These are phyloP conservation scores for Aureobasidium musti DNA, from an alignment of 2,329 filamentous ascomycete species.

Conservation along the genomic window DNA sequence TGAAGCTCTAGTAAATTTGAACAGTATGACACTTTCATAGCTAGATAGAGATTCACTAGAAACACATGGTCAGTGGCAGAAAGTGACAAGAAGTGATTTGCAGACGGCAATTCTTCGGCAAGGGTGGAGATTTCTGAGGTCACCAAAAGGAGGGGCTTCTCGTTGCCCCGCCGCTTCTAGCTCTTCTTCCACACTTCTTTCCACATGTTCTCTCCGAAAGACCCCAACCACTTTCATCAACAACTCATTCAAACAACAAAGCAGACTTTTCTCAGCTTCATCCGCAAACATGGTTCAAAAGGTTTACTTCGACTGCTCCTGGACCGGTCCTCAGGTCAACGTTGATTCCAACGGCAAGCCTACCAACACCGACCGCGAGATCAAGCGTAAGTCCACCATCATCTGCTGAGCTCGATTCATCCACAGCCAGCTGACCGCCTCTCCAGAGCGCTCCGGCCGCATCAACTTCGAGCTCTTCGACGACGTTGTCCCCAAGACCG, in stretches of 20 bases:
- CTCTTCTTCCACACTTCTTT: conserved; percentile 8
- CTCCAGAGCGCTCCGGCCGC: conserved; percentile 68
- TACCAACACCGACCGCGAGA: conserved; percentile 44
- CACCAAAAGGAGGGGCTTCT: background rate
- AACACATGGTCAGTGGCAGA: background rate
- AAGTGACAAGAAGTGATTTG: background rate
- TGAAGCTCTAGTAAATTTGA: background rate
- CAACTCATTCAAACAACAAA: conserved; percentile 28
- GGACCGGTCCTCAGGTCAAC: conserved; percentile 71
- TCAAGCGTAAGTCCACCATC: conserved; percentile 59
- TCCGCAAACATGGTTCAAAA: conserved; percentile 73
- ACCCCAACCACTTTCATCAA: conserved; percentile 34
- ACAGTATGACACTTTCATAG: background rate
- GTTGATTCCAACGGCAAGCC: conserved; percentile 58
- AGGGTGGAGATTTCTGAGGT: conserved; percentile 11
- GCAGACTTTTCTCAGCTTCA: conserved; percentile 62
- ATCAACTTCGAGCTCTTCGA: conserved; percentile 90
- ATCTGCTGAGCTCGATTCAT: conserved; percentile 23
- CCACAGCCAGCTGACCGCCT: conserved; percentile 33
- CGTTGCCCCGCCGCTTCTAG: conserved; percentile 19
- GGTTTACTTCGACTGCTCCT: conserved; percentile 63
- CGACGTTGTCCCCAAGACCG: conserved; percentile 86
- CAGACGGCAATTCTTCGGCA: background rate
- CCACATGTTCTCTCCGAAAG: conserved; percentile 28
- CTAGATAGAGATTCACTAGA: background rate